Conservation (phyloP, 148 eudicot species). For the Vaccinium macrocarpon region DNA sequence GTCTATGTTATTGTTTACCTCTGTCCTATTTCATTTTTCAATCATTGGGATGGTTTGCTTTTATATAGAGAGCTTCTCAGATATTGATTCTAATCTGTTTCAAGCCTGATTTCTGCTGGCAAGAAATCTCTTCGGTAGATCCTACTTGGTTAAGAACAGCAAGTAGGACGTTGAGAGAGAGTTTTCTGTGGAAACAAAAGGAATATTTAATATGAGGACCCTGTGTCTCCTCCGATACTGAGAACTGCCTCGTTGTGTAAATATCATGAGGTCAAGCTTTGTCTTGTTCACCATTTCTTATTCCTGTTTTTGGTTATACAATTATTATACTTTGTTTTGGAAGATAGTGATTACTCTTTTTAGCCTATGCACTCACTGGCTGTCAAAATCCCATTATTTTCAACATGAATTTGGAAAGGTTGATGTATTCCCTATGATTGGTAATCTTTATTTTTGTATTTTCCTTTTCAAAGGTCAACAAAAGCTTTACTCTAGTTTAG, state of each 20-base stretch:
- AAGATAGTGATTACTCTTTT: background rate
- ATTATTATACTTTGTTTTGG: background rate
- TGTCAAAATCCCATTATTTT: background rate
- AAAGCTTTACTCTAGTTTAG: conserved; percentile 7
- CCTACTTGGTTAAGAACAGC: too few species aligned
- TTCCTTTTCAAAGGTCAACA: background rate
- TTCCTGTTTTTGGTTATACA: background rate
- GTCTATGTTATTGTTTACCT: background rate
- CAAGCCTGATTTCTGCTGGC: too few species aligned
- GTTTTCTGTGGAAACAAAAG: background rate
- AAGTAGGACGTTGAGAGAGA: too few species aligned
- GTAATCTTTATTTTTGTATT: background rate
- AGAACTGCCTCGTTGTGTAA: conserved; percentile 3
- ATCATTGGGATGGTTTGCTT: background rate
- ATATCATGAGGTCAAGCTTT: conserved; percentile 1
- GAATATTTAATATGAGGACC: background rate
- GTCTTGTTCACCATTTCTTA: background rate
- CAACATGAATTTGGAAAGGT: conserved; percentile 1
- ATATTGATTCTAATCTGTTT: background rate
- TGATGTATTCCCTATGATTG: background rate
- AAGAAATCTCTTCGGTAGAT: too few species aligned
- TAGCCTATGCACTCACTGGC: background rate
- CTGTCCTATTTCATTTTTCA: conserved; percentile 1
- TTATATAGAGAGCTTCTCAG: background rate
- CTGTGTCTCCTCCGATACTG: background rate